Percentiles rank a stretch among this genome's conserved stretches.
phyloP scores from a whole-genome alignment of 2,329 filamentous ascomycete genomes.

The Dissoconium aciculare region DNA sequence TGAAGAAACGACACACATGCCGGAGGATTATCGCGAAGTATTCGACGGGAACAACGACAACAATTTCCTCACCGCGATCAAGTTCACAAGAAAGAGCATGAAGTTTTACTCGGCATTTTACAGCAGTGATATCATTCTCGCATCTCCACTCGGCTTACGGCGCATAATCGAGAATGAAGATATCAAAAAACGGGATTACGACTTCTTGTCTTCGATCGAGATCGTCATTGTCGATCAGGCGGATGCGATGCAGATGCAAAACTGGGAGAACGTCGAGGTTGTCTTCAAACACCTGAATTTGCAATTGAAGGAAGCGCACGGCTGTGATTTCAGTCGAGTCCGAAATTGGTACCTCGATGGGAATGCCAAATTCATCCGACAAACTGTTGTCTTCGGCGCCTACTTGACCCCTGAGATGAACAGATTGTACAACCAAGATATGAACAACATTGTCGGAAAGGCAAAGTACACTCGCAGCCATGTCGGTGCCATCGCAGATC shows the following conservation, averaged over 20 bases:
- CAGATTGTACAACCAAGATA: constrained; percentile 57
- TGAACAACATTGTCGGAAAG: constrained; percentile 69
- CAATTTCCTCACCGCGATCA: constrained; percentile 89
- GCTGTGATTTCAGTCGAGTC: constrained; percentile 84
- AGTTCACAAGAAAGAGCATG: constrained; percentile 89
- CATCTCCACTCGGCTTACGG: constrained; percentile 75
- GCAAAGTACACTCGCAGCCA: constrained; percentile 55
- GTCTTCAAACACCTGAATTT: constrained; percentile 85
- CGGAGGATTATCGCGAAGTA: constrained; percentile 73
- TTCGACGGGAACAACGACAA: constrained; percentile 95
- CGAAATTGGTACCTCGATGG: constrained; percentile 86
- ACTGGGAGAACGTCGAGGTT: constrained; percentile 90
- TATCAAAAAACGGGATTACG: constrained; percentile 57
- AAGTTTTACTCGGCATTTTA: constrained; percentile 95
- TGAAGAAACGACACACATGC: constrained; percentile 50
- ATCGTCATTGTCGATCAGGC: constrained; percentile 80
- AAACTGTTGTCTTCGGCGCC: constrained; percentile 66
- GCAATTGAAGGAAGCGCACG: constrained; percentile 67
- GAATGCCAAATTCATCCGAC: constrained; percentile 63
- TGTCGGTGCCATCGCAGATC: constrained; percentile 44
- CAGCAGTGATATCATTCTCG: constrained; percentile 86
- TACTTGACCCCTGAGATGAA: constrained; percentile 84
- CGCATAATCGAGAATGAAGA: constrained; percentile 76
- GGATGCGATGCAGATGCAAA: constrained; percentile 90
- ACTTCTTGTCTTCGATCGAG: constrained; percentile 90